Base-by-base conservation (phyloP, 1,139 yeast species). In the Suhomyces yuchorum region DNA sequence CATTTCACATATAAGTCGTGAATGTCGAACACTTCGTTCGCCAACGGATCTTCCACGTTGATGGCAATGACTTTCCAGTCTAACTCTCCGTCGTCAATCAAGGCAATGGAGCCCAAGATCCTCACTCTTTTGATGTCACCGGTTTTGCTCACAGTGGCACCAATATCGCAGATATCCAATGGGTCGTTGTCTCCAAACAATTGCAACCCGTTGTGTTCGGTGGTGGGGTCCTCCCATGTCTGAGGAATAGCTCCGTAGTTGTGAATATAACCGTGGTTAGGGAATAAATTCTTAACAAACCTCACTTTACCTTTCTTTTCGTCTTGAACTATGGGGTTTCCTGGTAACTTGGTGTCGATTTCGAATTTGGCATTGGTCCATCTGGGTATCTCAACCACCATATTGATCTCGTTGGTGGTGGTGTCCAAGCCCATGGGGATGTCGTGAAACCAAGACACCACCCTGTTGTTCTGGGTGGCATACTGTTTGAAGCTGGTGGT, bases 201-300 rank as follows among this genome's bases (percentile, higher is more conserved):
- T 61, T 85, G 84, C 52, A 95, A 85, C 65, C 85, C 93, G 54
- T 88, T 85, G 71, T 85, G 87, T 50, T 73, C 66, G 40, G 65
- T 66, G 57, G 81, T 82, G 50, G 95, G 95, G 62, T 90, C 96
- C 70, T 90, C 97, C 96, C 96, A 90, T 28, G 97, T 90, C 70
- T 89, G 96, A 47, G 97, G 96, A 75, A 90, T 82, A 26, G 96
- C 96, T 61, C 97, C 97, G 64, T 90, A 90, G 75, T 89, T 90
- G 73, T 87, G 96, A 56, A 92, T 81, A 72, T 89, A 89, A 51
- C 97, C 97, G 62, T 87, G 90, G 70, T 82, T 87, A 36, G 97
- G 97, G 81, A 88, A 90, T 61, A 90, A 80, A 74, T 90, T 90
- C 70, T 89, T 79, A 38, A 90, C 96, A 58, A 83, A 90, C 67